These are phyloP conservation scores for Aspergillus ustus DNA, from an alignment of 2,329 filamentous ascomycete species.

Conservation along the genomic window DNA sequence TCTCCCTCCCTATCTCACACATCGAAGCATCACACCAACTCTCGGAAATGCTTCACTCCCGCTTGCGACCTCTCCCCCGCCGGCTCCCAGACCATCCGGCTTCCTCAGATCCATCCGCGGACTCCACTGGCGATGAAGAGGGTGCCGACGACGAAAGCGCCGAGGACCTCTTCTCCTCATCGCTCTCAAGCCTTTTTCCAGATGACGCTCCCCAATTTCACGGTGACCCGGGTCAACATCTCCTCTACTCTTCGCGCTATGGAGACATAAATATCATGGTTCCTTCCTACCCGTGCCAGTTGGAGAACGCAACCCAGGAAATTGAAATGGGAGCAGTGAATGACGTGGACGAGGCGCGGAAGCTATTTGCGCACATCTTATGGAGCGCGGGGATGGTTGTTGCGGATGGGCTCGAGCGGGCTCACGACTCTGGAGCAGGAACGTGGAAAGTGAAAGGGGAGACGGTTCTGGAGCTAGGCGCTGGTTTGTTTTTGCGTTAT, in stretches of 20 bases:
- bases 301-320: conserved; percentile 24
- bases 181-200: conserved; percentile 60
- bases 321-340: conserved; percentile 23
- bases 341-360: conserved; percentile 51
- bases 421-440: conserved; percentile 28
- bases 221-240: conserved; percentile 55
- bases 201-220: conserved; percentile 61
- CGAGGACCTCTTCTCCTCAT: conserved; percentile 59
- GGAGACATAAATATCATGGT: conserved; percentile 47
- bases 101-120: conserved; percentile 22
- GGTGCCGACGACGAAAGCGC: conserved; percentile 35
- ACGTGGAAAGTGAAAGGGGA: conserved; percentile 54
- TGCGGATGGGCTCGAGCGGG: conserved; percentile 47
- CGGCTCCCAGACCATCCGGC: conserved; percentile 16
- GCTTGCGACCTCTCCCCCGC: conserved; percentile 36
- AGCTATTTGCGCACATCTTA: conserved; percentile 63
- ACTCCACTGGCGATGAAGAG: conserved; percentile 24
- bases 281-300: conserved; percentile 49
- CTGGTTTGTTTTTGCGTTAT: conserved; percentile 50
- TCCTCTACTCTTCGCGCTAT: conserved; percentile 54
- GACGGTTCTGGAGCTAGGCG: conserved; percentile 62
- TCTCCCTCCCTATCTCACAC: neutral
- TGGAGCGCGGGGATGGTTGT: conserved; percentile 60
- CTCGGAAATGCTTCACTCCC: conserved; percentile 35
- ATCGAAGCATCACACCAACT: neutral